These are phyloP conservation scores for Puccinia brachypodii DNA, from an alignment of 1,284 basidiomycete species.

Conservation along the genomic window DNA sequence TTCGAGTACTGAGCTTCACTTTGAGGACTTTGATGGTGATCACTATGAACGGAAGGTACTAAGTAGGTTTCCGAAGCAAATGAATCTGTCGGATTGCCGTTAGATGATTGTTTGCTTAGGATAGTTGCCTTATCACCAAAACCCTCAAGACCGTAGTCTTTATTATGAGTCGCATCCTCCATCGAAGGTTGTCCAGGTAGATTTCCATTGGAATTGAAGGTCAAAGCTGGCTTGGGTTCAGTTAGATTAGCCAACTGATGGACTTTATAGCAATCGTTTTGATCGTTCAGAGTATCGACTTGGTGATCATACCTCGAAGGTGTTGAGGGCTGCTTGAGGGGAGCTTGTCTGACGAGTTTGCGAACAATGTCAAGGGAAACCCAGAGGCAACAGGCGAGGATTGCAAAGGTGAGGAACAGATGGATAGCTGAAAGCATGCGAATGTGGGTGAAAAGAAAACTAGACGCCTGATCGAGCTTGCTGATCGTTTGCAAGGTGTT, in stretches of 20 bases:
- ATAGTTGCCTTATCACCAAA: neutral
- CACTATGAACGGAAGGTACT: neutral
- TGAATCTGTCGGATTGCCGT: neutral
- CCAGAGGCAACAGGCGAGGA: neutral
- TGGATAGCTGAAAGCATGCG: conserved; percentile 5
- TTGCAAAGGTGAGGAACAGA: neutral
- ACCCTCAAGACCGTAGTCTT: neutral
- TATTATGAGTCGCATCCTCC: neutral
- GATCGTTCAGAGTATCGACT: neutral
- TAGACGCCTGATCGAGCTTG: neutral
- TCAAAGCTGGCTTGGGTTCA: neutral
- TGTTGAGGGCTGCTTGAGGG: neutral
- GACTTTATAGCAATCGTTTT: neutral
- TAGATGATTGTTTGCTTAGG: neutral
- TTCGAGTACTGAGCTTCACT: neutral
- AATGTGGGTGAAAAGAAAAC: neutral
- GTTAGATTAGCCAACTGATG: neutral
- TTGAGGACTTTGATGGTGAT: neutral
- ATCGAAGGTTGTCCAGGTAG: neutral
- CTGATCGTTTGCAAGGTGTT: neutral
- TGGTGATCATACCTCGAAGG: neutral
- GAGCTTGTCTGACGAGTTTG: neutral
- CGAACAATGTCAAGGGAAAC: neutral
- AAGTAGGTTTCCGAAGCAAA: neutral
- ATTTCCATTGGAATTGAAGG: neutral